Percentiles rank a stretch among this genome's conserved stretches.
These are phyloP conservation scores for Candida silvicultrix DNA, from an alignment of 805 yeast genomes.

Conservation along the genomic window DNA sequence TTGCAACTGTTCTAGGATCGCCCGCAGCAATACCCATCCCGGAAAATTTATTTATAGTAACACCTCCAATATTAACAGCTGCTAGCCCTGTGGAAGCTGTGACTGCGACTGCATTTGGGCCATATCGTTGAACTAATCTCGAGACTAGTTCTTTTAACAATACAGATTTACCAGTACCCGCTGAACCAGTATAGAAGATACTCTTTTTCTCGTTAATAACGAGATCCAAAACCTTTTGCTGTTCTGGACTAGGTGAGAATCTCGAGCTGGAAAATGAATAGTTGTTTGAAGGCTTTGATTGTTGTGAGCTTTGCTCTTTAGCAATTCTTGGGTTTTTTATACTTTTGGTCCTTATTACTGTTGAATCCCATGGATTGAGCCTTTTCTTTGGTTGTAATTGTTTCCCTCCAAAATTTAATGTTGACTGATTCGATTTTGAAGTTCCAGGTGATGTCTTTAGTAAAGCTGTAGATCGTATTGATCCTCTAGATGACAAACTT, in stretches of 20 bases:
- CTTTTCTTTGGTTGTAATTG: slow-evolving; percentile 1
- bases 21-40: slow-evolving; percentile 77
- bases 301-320: not conserved
- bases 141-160: slow-evolving; percentile 58
- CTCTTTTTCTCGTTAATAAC: slow-evolving; percentile 46
- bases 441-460: not conserved
- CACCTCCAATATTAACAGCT: slow-evolving; percentile 90
- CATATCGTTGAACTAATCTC: slow-evolving; percentile 38
- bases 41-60: slow-evolving; percentile 77
- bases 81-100: slow-evolving; percentile 97
- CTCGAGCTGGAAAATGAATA: not conserved
- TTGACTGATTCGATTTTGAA: not conserved
- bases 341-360: not conserved
- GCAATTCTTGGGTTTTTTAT: slow-evolving; percentile 9
- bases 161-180: slow-evolving; percentile 85
- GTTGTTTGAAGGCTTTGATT: not conserved
- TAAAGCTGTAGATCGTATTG: not conserved
- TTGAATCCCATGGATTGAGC: slow-evolving; percentile 1
- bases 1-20: slow-evolving; percentile 39
- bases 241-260: slow-evolving; percentile 37
- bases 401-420: not conserved
- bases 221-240: slow-evolving; percentile 41
- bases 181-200: slow-evolving; percentile 76
- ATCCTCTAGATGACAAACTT: not conserved
- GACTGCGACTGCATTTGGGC: slow-evolving; percentile 56